phyloP scores from a whole-genome alignment of 2,329 filamentous ascomycete species.

The Phyllosticta paracitricarpa region DNA sequence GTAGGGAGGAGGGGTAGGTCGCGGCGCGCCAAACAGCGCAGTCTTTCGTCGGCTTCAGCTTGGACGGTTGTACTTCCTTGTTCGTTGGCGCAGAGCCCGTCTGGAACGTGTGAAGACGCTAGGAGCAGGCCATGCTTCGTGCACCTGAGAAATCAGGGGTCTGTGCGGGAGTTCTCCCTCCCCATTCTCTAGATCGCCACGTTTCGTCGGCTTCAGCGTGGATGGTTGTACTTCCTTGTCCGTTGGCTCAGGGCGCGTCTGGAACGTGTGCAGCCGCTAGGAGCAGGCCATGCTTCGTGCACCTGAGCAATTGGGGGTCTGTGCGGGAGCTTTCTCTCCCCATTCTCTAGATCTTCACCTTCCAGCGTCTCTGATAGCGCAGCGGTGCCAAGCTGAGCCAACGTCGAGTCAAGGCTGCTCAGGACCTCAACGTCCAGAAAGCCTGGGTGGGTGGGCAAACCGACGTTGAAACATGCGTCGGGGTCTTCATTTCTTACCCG shows the following conservation, averaged over 20 bases:
- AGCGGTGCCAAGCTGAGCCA: background rate
- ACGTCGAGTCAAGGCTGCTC: background rate
- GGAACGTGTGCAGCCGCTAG: background rate
- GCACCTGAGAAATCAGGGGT: background rate
- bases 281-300: background rate
- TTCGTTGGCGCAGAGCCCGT: too few species aligned
- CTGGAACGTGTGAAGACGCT: background rate
- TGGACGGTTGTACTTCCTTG: background rate
- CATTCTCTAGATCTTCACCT: background rate
- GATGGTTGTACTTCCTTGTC: background rate
- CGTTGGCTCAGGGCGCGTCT: background rate
- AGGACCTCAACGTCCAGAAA: background rate
- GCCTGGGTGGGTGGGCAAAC: background rate
- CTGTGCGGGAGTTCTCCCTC: too few species aligned
- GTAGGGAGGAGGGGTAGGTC: background rate
- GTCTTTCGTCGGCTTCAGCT: background rate
- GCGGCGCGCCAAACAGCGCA: background rate
- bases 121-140: background rate
- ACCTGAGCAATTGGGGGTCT: background rate
- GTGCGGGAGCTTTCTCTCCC: too few species aligned
- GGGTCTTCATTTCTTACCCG: too few species aligned
- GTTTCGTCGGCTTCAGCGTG: background rate
- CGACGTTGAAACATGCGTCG: too few species aligned
- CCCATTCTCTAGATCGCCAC: background rate
- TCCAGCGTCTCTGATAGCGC: background rate